Base-by-base conservation (phyloP, 176 grass and related monocot genomes). In the Aegilops speltoides region DNA sequence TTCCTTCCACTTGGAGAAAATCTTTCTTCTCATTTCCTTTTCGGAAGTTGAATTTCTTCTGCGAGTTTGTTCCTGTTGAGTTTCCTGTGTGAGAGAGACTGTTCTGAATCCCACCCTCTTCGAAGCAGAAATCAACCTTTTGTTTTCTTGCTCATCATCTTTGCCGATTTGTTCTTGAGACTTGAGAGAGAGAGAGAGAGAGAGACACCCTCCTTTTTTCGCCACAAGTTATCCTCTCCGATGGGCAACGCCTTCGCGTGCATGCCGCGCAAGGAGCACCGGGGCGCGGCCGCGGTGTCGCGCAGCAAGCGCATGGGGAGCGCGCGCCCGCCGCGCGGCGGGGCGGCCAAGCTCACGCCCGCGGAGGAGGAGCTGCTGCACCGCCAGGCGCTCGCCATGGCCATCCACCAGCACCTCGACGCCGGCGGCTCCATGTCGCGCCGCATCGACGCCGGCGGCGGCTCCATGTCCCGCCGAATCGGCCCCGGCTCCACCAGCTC, bases 361-460 rank as follows among this genome's bases (percentile, higher is more conserved):
- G 94, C 90, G 20, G 97, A 99, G 88, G 97, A 96, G 85, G 94
- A 99, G 90, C 81, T 93, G 14, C 79, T 99, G 71, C 97, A 99
- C 88, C 92, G 87, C 26, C 97, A 91, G 88, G 97, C 97, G 36
- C 94, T 99, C 20, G 97, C 97, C 80, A 93, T 96, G 84, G 97
- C 97, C 50, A 93, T 95, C 67, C 94, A 95, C 79, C 90, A 95
- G 88, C 94, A 96, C 87, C 95, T 99, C 88, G 94, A 99, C 60
- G 90, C 94, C 10, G 94, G 92, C 5, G 91, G 91, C 79, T 96
- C 94, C 87, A 96, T 96, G 91, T 96, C 94, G 23, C 84, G 94
- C 25, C 89, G 93, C 86, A 87, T 90, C 70, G 93, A 91, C 82
- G 86, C 83, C 52, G 86, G 83, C 10, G 86, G 54, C 4, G 91